Evolutionary conservation across 108 stramenopile species (phyloP), one percentile per base, ranked within the genome.

Genomic region (Nitzschia sp.): DNA sequence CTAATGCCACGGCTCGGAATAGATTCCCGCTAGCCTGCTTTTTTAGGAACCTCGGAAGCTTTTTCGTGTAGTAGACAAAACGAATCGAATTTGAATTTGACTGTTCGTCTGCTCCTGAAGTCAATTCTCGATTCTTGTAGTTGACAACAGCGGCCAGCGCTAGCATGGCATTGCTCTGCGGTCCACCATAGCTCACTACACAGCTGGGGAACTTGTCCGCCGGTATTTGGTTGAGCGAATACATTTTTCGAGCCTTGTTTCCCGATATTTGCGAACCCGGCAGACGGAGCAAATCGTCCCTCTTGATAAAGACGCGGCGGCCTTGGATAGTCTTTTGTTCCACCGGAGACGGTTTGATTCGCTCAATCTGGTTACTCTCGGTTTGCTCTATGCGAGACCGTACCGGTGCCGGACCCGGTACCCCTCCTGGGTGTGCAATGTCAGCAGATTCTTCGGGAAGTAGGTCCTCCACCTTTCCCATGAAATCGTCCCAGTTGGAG

Each of bases 151-250:
- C 96, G 9, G 97, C 95, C 31, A 97, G 55, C 8, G 96, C 93
- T 41, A 95, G 58, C 94, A 97, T 94, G 27, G 97, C 91, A 81
- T 97, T 97, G 33, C 85, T 87, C 70, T 97, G 95, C 27, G 89
- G 85, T 22, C 97, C 97, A 23, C 97, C 97, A 69, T 96, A 92
- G 67, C 87, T 89, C 1, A 95, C 94, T 9, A 96, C 61, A 19
- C 80, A 85, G 29, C 77, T 53, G 0, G 90, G 89, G 86, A 90
- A 91, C 1, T 89, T 73, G 4, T 25, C 19, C 3, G 64, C 77
- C 26, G 80, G 70, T 19, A 91, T 52, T 19, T 81, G 32, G 57
- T 88, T 86, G 31, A 94, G 58, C 15, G 82, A 67, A 21, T 82
- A 71, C 63, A 94, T 80, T 59, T 94, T 94, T 2, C 93, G 76